Evolutionary conservation across 495 filamentous ascomycete genomes (phyloP).

Genomic region (Viridothelium virens): DNA sequence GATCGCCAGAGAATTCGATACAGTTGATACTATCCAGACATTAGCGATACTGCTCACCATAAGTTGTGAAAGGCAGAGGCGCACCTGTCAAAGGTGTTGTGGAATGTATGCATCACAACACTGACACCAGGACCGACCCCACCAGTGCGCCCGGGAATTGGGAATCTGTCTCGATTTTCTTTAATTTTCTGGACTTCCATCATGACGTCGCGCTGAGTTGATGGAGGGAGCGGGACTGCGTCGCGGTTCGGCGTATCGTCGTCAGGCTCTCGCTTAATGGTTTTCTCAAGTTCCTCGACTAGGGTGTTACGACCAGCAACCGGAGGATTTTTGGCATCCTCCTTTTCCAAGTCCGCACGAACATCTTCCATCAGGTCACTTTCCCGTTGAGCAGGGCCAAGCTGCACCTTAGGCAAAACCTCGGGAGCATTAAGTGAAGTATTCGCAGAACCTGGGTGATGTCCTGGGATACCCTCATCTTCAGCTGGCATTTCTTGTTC

Average conservation of each 20-base stretch:
- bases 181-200: slow-evolving; percentile 94
- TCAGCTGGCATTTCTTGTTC: slow-evolving; percentile 66
- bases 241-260: slow-evolving; percentile 64
- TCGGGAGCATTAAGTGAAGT: slow-evolving; percentile 56
- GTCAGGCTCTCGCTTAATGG: slow-evolving; percentile 83
- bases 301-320: slow-evolving; percentile 54
- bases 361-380: slow-evolving; percentile 70
- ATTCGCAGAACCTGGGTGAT: slow-evolving; percentile 77
- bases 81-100: slow-evolving; percentile 86
- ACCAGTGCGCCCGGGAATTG: slow-evolving; percentile 69
- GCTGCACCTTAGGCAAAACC: slow-evolving; percentile 52
- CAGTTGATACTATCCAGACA: slow-evolving; percentile 61
- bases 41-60: slow-evolving; percentile 26
- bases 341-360: slow-evolving; percentile 69
- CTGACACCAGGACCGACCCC: slow-evolving; percentile 73
- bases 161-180: slow-evolving; percentile 83
- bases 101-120: slow-evolving; percentile 93
- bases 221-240: slow-evolving; percentile 76
- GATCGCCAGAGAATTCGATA: slow-evolving; percentile 87
- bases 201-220: slow-evolving; percentile 76
- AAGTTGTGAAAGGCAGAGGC: slow-evolving; percentile 4
- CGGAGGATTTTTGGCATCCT: slow-evolving; percentile 66
- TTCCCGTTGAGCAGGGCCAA: slow-evolving; percentile 77
- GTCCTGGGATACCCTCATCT: slow-evolving; percentile 88
- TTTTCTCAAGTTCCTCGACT: slow-evolving; percentile 68